Evolutionary conservation across 306 rosid species (phyloP).

Genomic region (Bauhinia variegata): DNA sequence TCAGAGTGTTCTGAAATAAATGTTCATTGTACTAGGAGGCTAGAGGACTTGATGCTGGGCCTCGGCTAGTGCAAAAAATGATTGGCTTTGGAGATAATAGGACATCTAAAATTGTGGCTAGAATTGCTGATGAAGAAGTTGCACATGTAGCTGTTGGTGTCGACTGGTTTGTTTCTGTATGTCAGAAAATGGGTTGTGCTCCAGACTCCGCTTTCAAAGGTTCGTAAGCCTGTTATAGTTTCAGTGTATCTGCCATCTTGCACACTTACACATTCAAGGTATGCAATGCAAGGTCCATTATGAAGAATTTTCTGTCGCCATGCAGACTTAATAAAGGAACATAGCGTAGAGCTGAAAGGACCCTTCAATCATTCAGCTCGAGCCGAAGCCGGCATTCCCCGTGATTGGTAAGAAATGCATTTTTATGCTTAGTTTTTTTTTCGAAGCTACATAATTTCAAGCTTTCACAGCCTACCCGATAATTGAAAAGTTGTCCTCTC

Average conservation of each 20-base stretch:
- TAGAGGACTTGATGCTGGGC: constrained; percentile 98
- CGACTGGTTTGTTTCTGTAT: constrained; percentile 74
- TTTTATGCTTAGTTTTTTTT: constrained; percentile 13
- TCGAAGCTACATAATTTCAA: constrained; percentile 2
- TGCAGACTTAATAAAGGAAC: constrained; percentile 82
- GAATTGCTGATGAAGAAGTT: constrained; percentile 93
- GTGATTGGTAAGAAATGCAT: constrained; percentile 69
- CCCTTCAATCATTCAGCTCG: constrained; percentile 92
- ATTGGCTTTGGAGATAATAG: constrained; percentile 85
- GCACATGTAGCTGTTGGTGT: constrained; percentile 97
- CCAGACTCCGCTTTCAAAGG: constrained; percentile 87
- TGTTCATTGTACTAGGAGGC: constrained; percentile 69
- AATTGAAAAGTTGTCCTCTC: constrained; percentile 2
- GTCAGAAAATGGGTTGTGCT: constrained; percentile 64
- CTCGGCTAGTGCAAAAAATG: constrained; percentile 78
- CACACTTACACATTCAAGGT: constrained; percentile 22
- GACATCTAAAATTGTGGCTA: constrained; percentile 80
- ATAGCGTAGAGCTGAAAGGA: constrained; percentile 79
- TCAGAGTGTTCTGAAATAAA: not conserved
- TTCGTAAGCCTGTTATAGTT: constrained; percentile 37
- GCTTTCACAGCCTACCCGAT: constrained; percentile 4
- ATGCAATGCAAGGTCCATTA: constrained; percentile 35
- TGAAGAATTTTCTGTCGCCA: constrained; percentile 17
- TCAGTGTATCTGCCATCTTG: constrained; percentile 22
- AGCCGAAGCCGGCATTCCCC: constrained; percentile 92